Percentiles rank a stretch among this genome's conserved stretches.
These are phyloP conservation scores for Bipolaris gigantea DNA, from an alignment of 2,329 filamentous ascomycete genomes.

Conservation along the genomic window DNA sequence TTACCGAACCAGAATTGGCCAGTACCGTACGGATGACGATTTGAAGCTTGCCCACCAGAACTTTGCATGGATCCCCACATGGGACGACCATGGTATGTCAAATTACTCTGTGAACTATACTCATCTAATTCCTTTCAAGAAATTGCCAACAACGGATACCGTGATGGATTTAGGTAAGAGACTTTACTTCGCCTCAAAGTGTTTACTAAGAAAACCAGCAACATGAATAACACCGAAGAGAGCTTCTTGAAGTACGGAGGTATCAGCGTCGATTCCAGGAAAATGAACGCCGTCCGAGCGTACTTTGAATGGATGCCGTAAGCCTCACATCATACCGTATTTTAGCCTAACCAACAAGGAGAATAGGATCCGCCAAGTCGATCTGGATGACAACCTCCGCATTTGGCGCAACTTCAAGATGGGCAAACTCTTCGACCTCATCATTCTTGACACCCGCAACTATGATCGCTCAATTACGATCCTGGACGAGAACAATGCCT, in stretches of 20 bases:
- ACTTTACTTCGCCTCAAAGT: too few species aligned
- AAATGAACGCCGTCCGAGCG: constrained; percentile 52
- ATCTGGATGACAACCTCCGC: constrained; percentile 50
- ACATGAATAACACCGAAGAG: constrained; percentile 50
- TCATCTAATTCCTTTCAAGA: constrained; percentile 31
- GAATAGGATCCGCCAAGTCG: constrained; percentile 46
- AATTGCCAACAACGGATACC: constrained; percentile 48
- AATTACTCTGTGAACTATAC: background rate
- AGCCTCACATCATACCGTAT: constrained; percentile 31
- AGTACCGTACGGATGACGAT: constrained; percentile 47
- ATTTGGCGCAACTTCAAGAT: constrained; percentile 48
- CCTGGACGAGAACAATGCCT: constrained; percentile 56
- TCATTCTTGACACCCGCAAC: constrained; percentile 49
- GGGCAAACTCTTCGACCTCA: constrained; percentile 46
- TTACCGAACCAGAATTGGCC: constrained; percentile 47
- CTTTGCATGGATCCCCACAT: constrained; percentile 50
- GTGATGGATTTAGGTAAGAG: constrained; percentile 40
- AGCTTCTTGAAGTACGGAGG: constrained; percentile 47
- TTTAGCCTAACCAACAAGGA: constrained; percentile 47
- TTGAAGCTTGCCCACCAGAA: constrained; percentile 45
- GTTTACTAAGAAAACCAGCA: constrained; percentile 9
- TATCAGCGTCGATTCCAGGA: constrained; percentile 48
- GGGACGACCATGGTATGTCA: constrained; percentile 45
- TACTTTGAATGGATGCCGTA: constrained; percentile 52
- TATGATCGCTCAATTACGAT: constrained; percentile 44